These are phyloP conservation scores for Penicillium lividum DNA, from an alignment of 495 filamentous ascomycete genomes.

Conservation along the genomic window DNA sequence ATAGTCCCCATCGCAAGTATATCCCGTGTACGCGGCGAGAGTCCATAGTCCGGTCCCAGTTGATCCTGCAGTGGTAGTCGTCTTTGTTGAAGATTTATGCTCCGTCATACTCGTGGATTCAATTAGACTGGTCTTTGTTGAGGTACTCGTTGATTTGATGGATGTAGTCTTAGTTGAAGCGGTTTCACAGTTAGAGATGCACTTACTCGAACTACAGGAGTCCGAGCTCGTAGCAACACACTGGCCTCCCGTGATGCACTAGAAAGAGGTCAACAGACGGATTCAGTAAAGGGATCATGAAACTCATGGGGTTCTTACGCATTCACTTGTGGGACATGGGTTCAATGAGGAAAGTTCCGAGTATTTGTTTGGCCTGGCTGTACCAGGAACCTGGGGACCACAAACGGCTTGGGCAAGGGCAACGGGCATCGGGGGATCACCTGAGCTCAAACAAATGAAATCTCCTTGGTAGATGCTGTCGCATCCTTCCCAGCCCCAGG, in stretches of 20 bases:
- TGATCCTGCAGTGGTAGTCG: not conserved
- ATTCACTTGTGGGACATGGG: conserved; percentile 7
- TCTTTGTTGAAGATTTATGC: not conserved
- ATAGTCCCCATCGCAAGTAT: conserved; percentile 4
- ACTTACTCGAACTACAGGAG: not conserved
- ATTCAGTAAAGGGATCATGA: not conserved
- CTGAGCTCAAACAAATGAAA: conserved; percentile 4
- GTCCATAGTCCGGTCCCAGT: not conserved
- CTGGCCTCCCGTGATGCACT: not conserved
- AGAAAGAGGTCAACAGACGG: not conserved
- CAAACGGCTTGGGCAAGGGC: conserved; percentile 1
- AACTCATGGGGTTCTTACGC: conserved; percentile 4
- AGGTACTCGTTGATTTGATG: not conserved
- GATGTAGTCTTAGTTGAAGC: not conserved
- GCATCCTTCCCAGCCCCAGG: conserved; percentile 10
- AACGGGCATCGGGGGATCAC: conserved; percentile 7
- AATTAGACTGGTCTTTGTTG: not conserved
- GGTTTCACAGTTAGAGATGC: not conserved
- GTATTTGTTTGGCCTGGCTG: conserved; percentile 5
- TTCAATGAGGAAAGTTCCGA: conserved; percentile 10
- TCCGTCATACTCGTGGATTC: not conserved
- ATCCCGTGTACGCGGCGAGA: conserved; percentile 8
- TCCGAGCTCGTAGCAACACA: not conserved
- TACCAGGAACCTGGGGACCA: conserved; percentile 10
- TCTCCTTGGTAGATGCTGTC: not conserved